Conservation (phyloP, 257 asterid genomes). For the Ilex asprella region DNA sequence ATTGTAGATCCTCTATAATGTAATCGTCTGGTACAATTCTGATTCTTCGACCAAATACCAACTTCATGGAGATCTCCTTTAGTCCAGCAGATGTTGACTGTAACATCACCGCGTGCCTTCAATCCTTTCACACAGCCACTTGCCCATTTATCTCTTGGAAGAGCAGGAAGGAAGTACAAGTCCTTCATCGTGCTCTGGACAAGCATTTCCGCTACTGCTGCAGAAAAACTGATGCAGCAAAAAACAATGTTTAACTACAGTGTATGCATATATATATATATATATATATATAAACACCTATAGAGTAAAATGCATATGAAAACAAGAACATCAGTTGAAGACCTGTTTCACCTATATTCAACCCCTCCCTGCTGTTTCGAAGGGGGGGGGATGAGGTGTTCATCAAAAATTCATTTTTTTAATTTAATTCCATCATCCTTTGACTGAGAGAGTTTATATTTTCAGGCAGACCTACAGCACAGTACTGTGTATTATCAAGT, state of each 20-base stretch:
- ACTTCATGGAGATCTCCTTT: constrained; percentile 56
- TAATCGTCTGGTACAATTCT: constrained; percentile 28
- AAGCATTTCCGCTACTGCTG: constrained; percentile 79
- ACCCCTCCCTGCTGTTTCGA: too few relatives aligned
- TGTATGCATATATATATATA: too few relatives aligned
- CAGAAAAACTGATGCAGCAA: constrained; percentile 42
- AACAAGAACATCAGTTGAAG: too few relatives aligned
- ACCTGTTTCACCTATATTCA: too few relatives aligned
- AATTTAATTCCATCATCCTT: too few relatives aligned
- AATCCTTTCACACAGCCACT: constrained; percentile 62
- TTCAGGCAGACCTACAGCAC: background rate
- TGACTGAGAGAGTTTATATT: background rate
- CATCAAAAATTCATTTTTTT: too few relatives aligned
- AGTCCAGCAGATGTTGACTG: constrained; percentile 57
- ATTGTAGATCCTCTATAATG: constrained; percentile 43
- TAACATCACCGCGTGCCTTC: constrained; percentile 57
- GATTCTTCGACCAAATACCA: constrained; percentile 46
- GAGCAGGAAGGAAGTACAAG: constrained; percentile 66
- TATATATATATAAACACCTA: too few relatives aligned
- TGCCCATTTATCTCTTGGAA: constrained; percentile 61
- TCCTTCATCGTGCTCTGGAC: constrained; percentile 67
- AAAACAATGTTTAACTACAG: background rate
- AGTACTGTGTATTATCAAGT: too few relatives aligned
- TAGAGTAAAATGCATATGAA: background rate
- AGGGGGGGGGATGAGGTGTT: too few relatives aligned